phyloP scores from a whole-genome alignment of 2,329 filamentous ascomycete genomes.

The Pestalotiopsis sp. region DNA sequence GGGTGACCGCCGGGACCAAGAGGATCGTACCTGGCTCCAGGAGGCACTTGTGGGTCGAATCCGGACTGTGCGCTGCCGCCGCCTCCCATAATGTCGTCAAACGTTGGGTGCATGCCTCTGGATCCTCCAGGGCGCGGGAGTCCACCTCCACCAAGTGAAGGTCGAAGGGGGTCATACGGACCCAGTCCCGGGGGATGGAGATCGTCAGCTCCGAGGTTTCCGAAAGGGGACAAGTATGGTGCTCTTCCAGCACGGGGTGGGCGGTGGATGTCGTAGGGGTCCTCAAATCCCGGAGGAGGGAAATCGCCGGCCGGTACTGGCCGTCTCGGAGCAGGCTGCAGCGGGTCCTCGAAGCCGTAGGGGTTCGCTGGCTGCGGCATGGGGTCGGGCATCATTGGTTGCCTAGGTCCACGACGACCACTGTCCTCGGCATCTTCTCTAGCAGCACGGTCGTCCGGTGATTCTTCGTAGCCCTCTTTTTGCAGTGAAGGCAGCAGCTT shows the following conservation, averaged over 20 bases:
- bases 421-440: constrained; percentile 42
- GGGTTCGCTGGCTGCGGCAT: constrained; percentile 64
- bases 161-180: constrained; percentile 77
- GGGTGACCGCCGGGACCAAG: constrained; percentile 66
- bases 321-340: constrained; percentile 58
- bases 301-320: constrained; percentile 74
- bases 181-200: constrained; percentile 84
- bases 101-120: constrained; percentile 93
- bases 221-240: constrained; percentile 55
- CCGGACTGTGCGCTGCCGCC: constrained; percentile 35
- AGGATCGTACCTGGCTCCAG: constrained; percentile 90
- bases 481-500: constrained; percentile 76
- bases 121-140: constrained; percentile 59
- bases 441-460: constrained; percentile 40
- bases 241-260: constrained; percentile 52
- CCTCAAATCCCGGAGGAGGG: constrained; percentile 86
- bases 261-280: constrained; percentile 81
- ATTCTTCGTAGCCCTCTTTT: constrained; percentile 77
- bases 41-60: constrained; percentile 74
- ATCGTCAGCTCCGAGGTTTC: constrained; percentile 79
- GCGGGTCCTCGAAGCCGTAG: constrained; percentile 67
- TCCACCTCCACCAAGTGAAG: constrained; percentile 61
- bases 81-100: constrained; percentile 79
- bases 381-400: constrained; percentile 46
- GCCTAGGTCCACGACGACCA: constrained; percentile 39